Conservation (phyloP, 2,329 filamentous ascomycete species). For the Ophiostoma novo-ulmi region DNA sequence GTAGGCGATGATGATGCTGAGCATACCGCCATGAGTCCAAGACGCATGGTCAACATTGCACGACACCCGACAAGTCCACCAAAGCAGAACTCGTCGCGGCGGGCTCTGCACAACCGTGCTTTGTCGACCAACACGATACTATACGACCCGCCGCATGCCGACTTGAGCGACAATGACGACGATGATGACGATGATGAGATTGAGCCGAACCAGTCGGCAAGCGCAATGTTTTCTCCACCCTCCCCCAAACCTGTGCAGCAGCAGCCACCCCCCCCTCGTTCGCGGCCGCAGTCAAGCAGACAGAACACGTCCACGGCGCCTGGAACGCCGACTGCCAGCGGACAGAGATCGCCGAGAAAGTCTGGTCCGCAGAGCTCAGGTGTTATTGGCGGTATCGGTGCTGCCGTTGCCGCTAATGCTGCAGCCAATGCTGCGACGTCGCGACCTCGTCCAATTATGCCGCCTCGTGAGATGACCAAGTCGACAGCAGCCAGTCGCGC, state of each 20-base stretch:
- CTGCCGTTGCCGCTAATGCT: conserved; percentile 25
- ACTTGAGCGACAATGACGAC: conserved; percentile 3
- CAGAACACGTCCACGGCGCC: conserved; percentile 40
- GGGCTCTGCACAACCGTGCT: conserved; percentile 61
- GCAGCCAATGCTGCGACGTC: conserved; percentile 29
- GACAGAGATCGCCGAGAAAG: conserved; percentile 46
- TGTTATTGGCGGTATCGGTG: conserved; percentile 26
- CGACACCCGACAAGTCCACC: conserved; percentile 16
- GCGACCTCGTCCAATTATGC: conserved; percentile 53
- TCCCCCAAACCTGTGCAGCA: conserved; percentile 35
- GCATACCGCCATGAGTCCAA: background rate
- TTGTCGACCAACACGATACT: conserved; percentile 78
- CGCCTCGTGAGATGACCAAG: conserved; percentile 48
- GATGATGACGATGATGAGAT: conserved; percentile 11
- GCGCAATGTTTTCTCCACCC: conserved; percentile 37
- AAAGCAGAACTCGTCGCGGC: conserved; percentile 16
- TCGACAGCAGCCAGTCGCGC: conserved; percentile 52
- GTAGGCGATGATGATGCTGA: background rate
- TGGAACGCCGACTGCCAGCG: conserved; percentile 29
- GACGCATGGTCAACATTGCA: conserved; percentile 15
- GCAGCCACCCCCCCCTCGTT: conserved; percentile 28
- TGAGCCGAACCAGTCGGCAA: conserved; percentile 12
- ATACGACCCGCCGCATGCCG: conserved; percentile 59
- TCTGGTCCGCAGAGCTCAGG: conserved; percentile 37
- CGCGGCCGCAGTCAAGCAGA: conserved; percentile 38